Evolutionary conservation across 2,329 filamentous ascomycete genomes (phyloP).

Genomic region (Colletotrichum godetiae): DNA sequence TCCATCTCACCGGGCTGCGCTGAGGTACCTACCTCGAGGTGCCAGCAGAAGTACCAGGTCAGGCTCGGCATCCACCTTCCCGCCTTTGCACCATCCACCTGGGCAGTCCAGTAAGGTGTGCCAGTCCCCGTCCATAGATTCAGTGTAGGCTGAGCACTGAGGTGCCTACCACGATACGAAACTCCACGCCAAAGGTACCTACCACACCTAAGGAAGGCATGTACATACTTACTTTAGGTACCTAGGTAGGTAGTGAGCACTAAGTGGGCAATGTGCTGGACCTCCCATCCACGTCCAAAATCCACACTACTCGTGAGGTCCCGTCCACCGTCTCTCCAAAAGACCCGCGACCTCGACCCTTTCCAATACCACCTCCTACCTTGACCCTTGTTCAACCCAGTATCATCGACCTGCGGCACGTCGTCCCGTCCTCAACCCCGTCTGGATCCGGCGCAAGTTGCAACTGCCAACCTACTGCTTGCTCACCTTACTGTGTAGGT

Average conservation of each 20-base stretch:
- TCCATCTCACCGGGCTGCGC: background rate
- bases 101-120: background rate
- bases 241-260: no score
- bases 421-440: conserved; percentile 35
- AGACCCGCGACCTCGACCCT: conserved; percentile 24
- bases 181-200: background rate
- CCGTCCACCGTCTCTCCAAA: conserved; percentile 25
- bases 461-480: conserved; percentile 8
- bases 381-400: conserved; percentile 35
- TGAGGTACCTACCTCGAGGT: background rate
- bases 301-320: conserved; percentile 4
- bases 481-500: no score
- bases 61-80: conserved; percentile 17
- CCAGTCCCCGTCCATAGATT: background rate
- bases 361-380: conserved; percentile 30
- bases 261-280: conserved; percentile 1
- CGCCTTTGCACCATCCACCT: background rate
- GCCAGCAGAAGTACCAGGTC: conserved; percentile 1
- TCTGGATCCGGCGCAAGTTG: conserved; percentile 29
- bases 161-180: no score
- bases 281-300: conserved; percentile 14
- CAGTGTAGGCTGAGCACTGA: background rate
- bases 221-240: no score
- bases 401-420: conserved; percentile 35
- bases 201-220: no score